Conservation (phyloP, 2,329 filamentous ascomycete genomes). For the Arthrobotrys musiformis region DNA sequence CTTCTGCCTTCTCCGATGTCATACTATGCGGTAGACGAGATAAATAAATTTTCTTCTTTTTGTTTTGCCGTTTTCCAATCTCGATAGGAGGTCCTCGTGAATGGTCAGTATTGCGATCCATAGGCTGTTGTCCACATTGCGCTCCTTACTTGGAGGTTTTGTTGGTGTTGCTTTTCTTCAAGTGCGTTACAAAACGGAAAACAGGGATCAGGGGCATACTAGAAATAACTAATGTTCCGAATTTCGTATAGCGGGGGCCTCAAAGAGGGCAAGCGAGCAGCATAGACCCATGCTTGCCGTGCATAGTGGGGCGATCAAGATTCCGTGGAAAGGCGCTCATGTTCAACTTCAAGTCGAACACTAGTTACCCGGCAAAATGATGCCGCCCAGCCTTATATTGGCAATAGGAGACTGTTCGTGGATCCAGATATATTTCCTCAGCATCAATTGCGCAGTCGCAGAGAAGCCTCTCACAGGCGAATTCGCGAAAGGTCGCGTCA, state of each 20-base stretch:
- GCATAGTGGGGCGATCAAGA: constrained; percentile 20
- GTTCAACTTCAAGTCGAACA: background rate
- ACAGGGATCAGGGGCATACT: constrained; percentile 10
- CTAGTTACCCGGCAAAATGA: background rate
- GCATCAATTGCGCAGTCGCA: background rate
- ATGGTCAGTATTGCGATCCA: background rate
- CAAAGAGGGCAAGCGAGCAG: constrained; percentile 38
- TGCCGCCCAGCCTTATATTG: background rate
- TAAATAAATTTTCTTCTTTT: constrained; percentile 21
- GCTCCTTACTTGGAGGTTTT: background rate
- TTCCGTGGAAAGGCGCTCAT: constrained; percentile 31
- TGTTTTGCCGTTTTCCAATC: constrained; percentile 5
- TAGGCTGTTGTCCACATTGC: constrained; percentile 9
- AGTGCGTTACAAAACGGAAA: constrained; percentile 45
- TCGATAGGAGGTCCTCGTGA: constrained; percentile 7
- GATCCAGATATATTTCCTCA: background rate
- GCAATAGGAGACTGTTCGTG: background rate
- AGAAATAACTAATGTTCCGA: constrained; percentile 39
- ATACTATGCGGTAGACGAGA: constrained; percentile 15
- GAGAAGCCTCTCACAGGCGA: background rate
- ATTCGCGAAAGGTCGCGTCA: background rate
- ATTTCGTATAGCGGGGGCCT: constrained; percentile 22
- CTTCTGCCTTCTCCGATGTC: constrained; percentile 34
- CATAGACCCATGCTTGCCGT: constrained; percentile 10
- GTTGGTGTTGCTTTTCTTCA: background rate